These are phyloP conservation scores for Clarireedia hainanense DNA, from an alignment of 2,329 filamentous ascomycete species.

Conservation along the genomic window DNA sequence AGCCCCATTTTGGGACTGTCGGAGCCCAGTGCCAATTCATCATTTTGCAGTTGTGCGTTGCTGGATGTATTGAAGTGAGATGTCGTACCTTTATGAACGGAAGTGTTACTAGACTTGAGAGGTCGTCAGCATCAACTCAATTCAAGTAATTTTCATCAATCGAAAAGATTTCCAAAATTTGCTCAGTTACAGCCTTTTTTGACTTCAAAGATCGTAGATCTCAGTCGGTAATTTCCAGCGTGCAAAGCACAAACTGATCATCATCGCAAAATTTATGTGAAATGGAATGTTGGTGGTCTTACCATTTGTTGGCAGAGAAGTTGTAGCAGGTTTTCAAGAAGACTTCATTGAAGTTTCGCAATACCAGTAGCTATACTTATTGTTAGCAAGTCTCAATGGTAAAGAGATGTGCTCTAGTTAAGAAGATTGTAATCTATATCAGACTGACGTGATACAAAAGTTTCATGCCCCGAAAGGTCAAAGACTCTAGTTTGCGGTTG, in stretches of 20 bases:
- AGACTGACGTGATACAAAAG: slow-evolving; percentile 89
- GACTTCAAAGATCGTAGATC: slow-evolving; percentile 62
- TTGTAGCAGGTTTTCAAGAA: neutral
- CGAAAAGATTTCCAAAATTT: slow-evolving; percentile 12
- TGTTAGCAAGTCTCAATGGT: slow-evolving; percentile 1
- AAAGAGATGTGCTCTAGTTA: neutral
- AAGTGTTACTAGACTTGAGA: neutral
- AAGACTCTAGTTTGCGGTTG: slow-evolving; percentile 98
- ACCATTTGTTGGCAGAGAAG: neutral
- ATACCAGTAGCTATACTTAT: slow-evolving; percentile 1
- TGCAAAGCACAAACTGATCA: slow-evolving; percentile 31
- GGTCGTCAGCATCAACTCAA: neutral
- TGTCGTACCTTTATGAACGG: slow-evolving; percentile 14
- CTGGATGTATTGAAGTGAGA: neutral
- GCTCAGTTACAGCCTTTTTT: slow-evolving; percentile 83
- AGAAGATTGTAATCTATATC: slow-evolving; percentile 37
- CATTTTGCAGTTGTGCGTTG: slow-evolving; percentile 37
- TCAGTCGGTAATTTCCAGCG: slow-evolving; percentile 98
- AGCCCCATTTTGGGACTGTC: slow-evolving; percentile 43
- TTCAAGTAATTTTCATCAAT: slow-evolving; percentile 5
- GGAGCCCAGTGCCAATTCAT: slow-evolving; percentile 98
- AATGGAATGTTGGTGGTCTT: neutral
- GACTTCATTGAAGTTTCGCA: too few relatives aligned
- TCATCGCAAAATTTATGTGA: slow-evolving; percentile 21
- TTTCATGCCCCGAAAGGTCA: slow-evolving; percentile 81